A percentile compares a stretch with the other conserved stretches of the same genome.
phyloP scores from a whole-genome alignment of 768 basidiomycete species.

The Wakefieldia striispora region DNA sequence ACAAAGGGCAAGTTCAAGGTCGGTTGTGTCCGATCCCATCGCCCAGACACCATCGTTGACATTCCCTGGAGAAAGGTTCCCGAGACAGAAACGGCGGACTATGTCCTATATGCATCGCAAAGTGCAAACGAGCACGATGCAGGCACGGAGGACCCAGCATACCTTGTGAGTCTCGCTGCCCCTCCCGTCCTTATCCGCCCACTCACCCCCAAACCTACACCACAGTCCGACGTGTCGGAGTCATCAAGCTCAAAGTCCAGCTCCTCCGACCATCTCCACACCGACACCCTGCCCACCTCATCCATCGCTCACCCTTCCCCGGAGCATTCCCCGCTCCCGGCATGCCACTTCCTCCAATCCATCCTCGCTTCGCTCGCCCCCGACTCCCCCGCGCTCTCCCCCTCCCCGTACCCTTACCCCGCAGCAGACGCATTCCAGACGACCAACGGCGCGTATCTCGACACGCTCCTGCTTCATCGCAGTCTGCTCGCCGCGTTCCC shows the following conservation, averaged over 20 bases:
- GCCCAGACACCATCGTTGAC: constrained; percentile 10
- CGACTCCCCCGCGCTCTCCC: constrained; percentile 34
- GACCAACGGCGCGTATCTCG: constrained; percentile 74
- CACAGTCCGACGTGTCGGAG: constrained; percentile 45
- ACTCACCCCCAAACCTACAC: background rate
- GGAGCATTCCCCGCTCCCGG: constrained; percentile 35
- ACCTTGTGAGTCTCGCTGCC: constrained; percentile 34
- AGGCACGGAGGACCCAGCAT: constrained; percentile 44
- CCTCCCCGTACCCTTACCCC: constrained; percentile 33
- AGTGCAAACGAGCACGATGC: constrained; percentile 40
- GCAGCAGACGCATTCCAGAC: constrained; percentile 39
- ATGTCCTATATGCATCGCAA: constrained; percentile 31
- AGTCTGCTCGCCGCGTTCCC: constrained; percentile 64
- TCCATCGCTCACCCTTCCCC: constrained; percentile 10
- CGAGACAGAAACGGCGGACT: constrained; percentile 15
- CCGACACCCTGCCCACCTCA: constrained; percentile 14
- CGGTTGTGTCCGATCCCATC: constrained; percentile 1
- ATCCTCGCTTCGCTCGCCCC: constrained; percentile 56
- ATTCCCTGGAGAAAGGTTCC: constrained; percentile 34
- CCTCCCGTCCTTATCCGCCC: background rate
- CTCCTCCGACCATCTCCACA: constrained; percentile 28
- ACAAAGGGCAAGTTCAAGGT: constrained; percentile 36
- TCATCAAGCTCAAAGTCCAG: constrained; percentile 45
- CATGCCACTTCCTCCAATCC: constrained; percentile 62
- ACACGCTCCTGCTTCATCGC: constrained; percentile 76